Evolutionary conservation across 148 eudicot species (phyloP).

Genomic region (Silene conica): DNA sequence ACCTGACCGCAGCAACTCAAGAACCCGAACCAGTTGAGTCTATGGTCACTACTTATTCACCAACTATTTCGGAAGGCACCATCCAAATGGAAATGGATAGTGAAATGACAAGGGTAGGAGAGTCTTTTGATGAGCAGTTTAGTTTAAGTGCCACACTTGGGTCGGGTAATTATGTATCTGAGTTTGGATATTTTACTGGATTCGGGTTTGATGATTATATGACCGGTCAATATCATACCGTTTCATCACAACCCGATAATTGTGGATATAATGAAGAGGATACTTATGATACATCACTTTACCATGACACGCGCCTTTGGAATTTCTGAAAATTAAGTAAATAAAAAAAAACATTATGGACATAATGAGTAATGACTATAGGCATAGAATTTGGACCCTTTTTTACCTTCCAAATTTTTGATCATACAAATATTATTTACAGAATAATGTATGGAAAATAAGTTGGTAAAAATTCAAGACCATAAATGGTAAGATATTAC

Average conservation of each 20-base stretch:
- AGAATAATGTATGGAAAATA: background rate
- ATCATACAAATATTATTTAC: background rate
- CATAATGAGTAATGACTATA: background rate
- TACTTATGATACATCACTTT: conserved; percentile 27
- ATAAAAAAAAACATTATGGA: background rate
- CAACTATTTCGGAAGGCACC: conserved; percentile 32
- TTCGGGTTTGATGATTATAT: conserved; percentile 58
- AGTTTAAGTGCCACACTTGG: conserved; percentile 26
- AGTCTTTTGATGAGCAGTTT: conserved; percentile 36
- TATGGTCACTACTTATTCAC: conserved; percentile 21
- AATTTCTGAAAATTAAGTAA: conserved; percentile 27
- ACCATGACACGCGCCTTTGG: conserved; percentile 52
- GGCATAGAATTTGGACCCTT: background rate
- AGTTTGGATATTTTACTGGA: conserved; percentile 47
- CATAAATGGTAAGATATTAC: too few species aligned
- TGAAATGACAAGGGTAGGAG: conserved; percentile 27
- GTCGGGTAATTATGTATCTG: conserved; percentile 32
- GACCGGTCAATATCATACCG: conserved; percentile 20
- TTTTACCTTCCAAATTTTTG: conserved; percentile 16
- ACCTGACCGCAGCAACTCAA: conserved; percentile 7
- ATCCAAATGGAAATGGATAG: conserved; percentile 27
- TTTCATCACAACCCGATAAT: conserved; percentile 23
- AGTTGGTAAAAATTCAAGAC: background rate
- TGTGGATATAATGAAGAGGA: conserved; percentile 23
- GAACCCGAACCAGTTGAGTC: conserved; percentile 9